Percentiles rank a stretch among this genome's conserved stretches.
These are phyloP conservation scores for Globisporangium acanthophoron DNA, from an alignment of 352 stramenopile species.

Conservation along the genomic window DNA sequence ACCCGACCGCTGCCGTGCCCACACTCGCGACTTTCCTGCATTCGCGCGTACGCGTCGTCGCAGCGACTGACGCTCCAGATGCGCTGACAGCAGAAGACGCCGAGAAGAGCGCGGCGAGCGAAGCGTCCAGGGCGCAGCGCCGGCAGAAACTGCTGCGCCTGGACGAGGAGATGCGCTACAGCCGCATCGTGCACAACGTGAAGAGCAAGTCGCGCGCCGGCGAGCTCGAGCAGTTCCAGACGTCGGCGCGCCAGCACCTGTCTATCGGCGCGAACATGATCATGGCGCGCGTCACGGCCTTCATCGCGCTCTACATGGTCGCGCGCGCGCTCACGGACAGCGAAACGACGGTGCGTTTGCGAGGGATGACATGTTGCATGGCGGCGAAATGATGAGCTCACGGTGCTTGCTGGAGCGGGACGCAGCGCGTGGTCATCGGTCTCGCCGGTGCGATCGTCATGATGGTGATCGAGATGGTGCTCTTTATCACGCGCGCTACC, in stretches of 20 bases:
- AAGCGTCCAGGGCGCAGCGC: constrained; percentile 39
- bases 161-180: constrained; percentile 79
- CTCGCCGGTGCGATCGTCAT: constrained; percentile 72
- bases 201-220: constrained; percentile 32
- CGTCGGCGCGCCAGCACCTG: constrained; percentile 66
- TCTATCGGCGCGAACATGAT: constrained; percentile 86
- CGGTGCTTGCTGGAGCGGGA: not conserved
- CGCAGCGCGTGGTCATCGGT: constrained; percentile 56
- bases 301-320: constrained; percentile 76
- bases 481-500: constrained; percentile 73
- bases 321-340: constrained; percentile 58
- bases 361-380: not conserved
- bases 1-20: constrained; percentile 1
- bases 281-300: constrained; percentile 70
- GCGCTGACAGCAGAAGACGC: constrained; percentile 6
- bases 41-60: not conserved
- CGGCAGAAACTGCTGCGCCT: constrained; percentile 61
- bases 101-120: not conserved
- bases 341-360: constrained; percentile 60
- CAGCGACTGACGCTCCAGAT: not conserved
- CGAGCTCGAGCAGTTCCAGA: constrained; percentile 58
- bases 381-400: too few species aligned
- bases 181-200: constrained; percentile 68
- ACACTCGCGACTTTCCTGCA: constrained; percentile 11
- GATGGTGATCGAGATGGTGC: constrained; percentile 87